Evolutionary conservation across 2,329 filamentous ascomycete genomes (phyloP), one percentile per base, ranked within the genome.

Genomic region (Phaeosphaeria sp.): DNA sequence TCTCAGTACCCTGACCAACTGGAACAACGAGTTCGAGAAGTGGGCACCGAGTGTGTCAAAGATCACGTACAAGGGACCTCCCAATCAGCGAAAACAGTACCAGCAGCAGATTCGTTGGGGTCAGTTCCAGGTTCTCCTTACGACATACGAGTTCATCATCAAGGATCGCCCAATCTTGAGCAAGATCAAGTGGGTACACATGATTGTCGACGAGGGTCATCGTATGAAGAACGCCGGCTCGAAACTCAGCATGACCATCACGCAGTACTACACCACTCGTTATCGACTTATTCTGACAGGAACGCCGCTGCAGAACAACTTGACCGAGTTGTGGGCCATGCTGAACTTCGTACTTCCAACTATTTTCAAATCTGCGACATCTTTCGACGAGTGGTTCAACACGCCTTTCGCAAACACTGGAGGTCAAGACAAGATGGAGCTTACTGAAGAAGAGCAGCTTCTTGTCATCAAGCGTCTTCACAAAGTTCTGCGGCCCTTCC

Each of bases 361-460:
- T 68, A 99, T 99, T 66, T 99, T 99, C 89, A 99, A 99, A 78
- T 98, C 95, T 2, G 93, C 94, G 61, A 97, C 95, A 76, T 98
- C 94, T 1, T 99, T 99, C 74, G 95, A 99, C 77, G 95, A 99
- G 78, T 99, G 95, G 95, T 99, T 99, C 87, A 99, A 98, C 76
- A 99, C 95, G 24, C 95, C 95, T 0, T 99, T 99, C 77, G 95
- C 95, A 67, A 99, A 99, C 76, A 99, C 95, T 5, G 95, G 95
- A 79, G 89, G 92, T 42, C 94, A 98, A 79, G 95, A 99, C 79
- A 97, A 95, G 83, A 99, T 99, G 91, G 94, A 98, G 74, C 84
- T 99, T 62, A 96, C 91, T 13, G 95, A 99, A 95, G 95, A 99
- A 95, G 95, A 99, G 80, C 93, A 97, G 77, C 87, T 99, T 78